Conservation (phyloP, 768 basidiomycete genomes). For the Lentinula lateritia region DNA sequence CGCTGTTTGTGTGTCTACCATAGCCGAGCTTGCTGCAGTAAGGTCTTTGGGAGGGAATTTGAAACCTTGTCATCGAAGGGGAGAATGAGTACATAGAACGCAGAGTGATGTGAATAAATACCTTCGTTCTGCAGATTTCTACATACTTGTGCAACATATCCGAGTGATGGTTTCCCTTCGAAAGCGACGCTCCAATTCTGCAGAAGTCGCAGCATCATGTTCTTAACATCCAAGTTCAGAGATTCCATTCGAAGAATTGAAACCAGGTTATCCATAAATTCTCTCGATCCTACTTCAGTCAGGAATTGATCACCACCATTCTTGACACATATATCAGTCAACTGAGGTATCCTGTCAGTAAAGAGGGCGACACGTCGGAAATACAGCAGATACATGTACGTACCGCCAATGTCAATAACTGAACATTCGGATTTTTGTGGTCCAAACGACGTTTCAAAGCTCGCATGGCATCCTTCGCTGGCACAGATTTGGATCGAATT, state of each 20-base stretch:
- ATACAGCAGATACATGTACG: slow-evolving; percentile 23
- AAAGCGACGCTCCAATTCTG: slow-evolving; percentile 95
- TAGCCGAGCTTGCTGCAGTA: slow-evolving; percentile 63
- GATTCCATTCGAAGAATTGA: slow-evolving; percentile 77
- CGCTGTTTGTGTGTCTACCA: slow-evolving; percentile 87
- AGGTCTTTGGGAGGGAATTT: slow-evolving; percentile 80
- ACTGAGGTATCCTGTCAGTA: slow-evolving; percentile 33
- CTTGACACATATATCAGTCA: slow-evolving; percentile 91
- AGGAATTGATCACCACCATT: slow-evolving; percentile 95
- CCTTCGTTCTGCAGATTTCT: slow-evolving; percentile 72
- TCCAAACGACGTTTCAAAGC: slow-evolving; percentile 81
- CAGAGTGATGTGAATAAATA: slow-evolving; percentile 18
- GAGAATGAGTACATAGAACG: background rate
- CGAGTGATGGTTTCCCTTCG: slow-evolving; percentile 68
- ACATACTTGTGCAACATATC: slow-evolving; percentile 78
- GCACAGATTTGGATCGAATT: slow-evolving; percentile 85
- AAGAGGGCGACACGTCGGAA: background rate
- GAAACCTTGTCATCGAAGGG: slow-evolving; percentile 47
- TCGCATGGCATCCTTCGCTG: slow-evolving; percentile 83
- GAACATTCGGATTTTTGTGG: slow-evolving; percentile 95
- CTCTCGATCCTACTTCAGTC: slow-evolving; percentile 75
- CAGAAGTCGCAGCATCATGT: slow-evolving; percentile 67
- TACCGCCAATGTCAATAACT: slow-evolving; percentile 80
- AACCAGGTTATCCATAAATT: slow-evolving; percentile 91
- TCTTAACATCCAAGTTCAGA: slow-evolving; percentile 79